Percentiles rank a stretch among this genome's conserved stretches.
Conservation (phyloP, 2,329 filamentous ascomycete genomes). For the Exophiala oligosperma region DNA sequence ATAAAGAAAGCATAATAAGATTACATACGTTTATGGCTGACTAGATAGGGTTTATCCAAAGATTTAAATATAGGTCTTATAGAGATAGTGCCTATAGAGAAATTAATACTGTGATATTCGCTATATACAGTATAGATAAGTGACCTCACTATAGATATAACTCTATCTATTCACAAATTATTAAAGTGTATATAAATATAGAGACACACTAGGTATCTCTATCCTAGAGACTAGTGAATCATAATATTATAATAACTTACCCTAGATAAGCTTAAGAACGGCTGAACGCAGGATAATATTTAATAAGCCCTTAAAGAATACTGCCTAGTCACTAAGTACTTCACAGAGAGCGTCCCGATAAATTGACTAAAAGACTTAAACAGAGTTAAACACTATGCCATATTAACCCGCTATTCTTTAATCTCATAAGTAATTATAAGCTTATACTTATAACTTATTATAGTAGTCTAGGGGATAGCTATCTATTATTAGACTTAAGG, state of each 20-base stretch:
- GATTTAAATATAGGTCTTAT: slow-evolving; percentile 35
- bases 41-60: slow-evolving; percentile 26
- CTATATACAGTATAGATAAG: slow-evolving; percentile 35
- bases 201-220: neutral
- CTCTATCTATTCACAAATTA: neutral
- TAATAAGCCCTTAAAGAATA: neutral
- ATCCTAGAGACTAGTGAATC: neutral
- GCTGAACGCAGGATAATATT: slow-evolving; percentile 1
- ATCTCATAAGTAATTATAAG: neutral
- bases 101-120: slow-evolving; percentile 34
- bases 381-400: slow-evolving; percentile 4
- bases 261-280: slow-evolving; percentile 1
- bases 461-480: slow-evolving; percentile 28
- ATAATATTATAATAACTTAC: neutral
- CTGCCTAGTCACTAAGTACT: neutral
- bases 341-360: neutral
- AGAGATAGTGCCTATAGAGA: slow-evolving; percentile 37
- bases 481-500: slow-evolving; percentile 31
- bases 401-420: neutral
- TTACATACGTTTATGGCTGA: slow-evolving; percentile 24
- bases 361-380: slow-evolving; percentile 1
- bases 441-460: slow-evolving; percentile 19
- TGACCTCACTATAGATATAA: slow-evolving; percentile 1
- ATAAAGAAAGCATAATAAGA: slow-evolving; percentile 31
- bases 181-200: neutral